Evolutionary conservation across 2,329 filamentous ascomycete genomes (phyloP), one percentile per base, ranked within the genome.

Genomic region (Alternaria incomplexa): DNA sequence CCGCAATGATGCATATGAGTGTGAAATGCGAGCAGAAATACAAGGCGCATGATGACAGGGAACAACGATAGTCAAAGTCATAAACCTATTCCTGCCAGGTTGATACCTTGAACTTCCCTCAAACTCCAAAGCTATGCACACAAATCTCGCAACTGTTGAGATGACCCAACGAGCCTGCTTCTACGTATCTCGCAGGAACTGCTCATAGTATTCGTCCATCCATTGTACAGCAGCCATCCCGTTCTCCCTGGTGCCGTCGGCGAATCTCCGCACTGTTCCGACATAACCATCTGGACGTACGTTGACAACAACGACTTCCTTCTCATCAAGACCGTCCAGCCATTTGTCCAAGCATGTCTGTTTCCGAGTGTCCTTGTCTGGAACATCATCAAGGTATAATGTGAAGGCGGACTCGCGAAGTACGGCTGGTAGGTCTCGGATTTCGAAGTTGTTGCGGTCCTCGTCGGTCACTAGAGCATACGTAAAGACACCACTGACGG

Each of bases 201-300:
- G 76, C 17, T 79, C 79, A 72, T 86, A 87, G 69, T 87, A 88
- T 7, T 77, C 69, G 64, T 87, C 82, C 68, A 87, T 69, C 84
- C 84, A 87, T 26, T 66, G 56, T 3, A 77, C 77, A 2, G 83
- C 83, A 22, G 74, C 65, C 11, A 63, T 44, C 1, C 77, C 81
- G 15, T 65, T 76, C 6, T 77, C 73, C 23, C 62, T 69, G 22
- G 66, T 74, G 1, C 72, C 74, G 22, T 69, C 64, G 12, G 72
- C 65, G 70, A 81, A 86, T 4, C 78, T 65, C 8, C 84, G 81
- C 23, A 91, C 79, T n/a, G 85, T 88, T 1, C 90, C 91, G 5
- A 93, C 87, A 75, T 93, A 93, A 11, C 91, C 90, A 77, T 93
- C 91, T 0, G 91, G 91, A 6, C 91, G 84, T 2, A 93, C 88